Evolutionary conservation across 78 protist genomes (phyloP).

Genomic region (Polysphondylium violaceum): DNA sequence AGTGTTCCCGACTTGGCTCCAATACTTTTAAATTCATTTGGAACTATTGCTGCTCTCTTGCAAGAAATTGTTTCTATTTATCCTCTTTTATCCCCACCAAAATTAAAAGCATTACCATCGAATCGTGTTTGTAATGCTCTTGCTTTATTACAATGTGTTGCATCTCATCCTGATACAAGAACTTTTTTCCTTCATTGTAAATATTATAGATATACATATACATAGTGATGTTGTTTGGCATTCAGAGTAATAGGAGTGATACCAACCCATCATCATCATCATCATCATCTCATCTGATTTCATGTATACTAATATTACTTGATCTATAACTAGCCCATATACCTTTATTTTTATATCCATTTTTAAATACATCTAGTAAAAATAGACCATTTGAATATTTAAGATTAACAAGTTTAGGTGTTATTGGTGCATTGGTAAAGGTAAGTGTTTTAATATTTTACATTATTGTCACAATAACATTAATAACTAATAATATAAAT

Average conservation of each 20-base stretch:
- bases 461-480: background rate
- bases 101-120: conserved; percentile 93
- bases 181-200: conserved; percentile 93
- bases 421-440: conserved; percentile 99
- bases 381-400: conserved; percentile 98
- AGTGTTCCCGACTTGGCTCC: conserved; percentile 97
- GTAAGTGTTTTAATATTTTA: background rate
- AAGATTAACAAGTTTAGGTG: conserved; percentile 99
- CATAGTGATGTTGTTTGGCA: no score
- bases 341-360: conserved; percentile 98
- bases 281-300: background rate
- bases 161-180: conserved; percentile 98
- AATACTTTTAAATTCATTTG: conserved; percentile 96
- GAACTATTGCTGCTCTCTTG: conserved; percentile 96
- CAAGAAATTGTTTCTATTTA: conserved; percentile 99
- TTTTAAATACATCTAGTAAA: conserved; percentile 95
- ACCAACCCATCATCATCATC: background rate
- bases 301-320: background rate
- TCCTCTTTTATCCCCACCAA: conserved; percentile 97
- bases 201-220: background rate
- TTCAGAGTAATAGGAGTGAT: no score
- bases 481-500: background rate
- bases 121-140: conserved; percentile 99
- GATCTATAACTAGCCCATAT: conserved; percentile 93
- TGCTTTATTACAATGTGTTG: conserved; percentile 99